Percentiles rank a stretch among this genome's conserved stretches.
Evolutionary conservation across 306 rosid species (phyloP).

Genomic region (Cucurbita pepo): DNA sequence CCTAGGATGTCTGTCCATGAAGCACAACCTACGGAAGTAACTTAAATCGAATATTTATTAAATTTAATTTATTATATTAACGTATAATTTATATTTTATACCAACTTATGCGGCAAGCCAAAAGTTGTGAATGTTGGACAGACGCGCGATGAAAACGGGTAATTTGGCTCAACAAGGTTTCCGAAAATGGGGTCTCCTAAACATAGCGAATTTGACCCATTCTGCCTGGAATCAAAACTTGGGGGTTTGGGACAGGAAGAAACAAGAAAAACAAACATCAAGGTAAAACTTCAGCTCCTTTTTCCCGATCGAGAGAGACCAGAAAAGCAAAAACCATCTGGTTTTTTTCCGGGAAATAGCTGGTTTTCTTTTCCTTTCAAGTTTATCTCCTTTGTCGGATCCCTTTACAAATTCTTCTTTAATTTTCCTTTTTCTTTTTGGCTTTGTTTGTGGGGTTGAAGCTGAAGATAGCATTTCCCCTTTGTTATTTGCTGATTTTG

Average conservation of each 20-base stretch:
- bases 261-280: slow-evolving; percentile 13
- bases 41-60: too few species aligned
- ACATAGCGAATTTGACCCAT: slow-evolving; percentile 35
- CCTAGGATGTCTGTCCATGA: too few species aligned
- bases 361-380: neutral
- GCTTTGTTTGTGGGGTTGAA: neutral
- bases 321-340: slow-evolving; percentile 17
- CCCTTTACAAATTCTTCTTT: neutral
- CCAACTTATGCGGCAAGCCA: neutral
- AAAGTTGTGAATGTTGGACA: neutral
- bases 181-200: slow-evolving; percentile 1
- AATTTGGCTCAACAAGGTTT: neutral
- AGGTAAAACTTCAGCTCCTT: too few species aligned
- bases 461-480: neutral
- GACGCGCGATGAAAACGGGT: neutral
- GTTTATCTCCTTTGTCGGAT: neutral
- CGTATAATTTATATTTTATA: too few species aligned
- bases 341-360: slow-evolving; percentile 22
- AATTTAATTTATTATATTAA: too few species aligned
- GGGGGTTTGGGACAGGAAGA: slow-evolving; percentile 11
- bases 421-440: neutral
- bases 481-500: neutral
- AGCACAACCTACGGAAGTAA: too few species aligned
- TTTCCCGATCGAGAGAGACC: slow-evolving; percentile 20
- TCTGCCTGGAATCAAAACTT: slow-evolving; percentile 28